Evolutionary conservation across 305 asterid species (phyloP).

Genomic region (Solanum chacoense): DNA sequence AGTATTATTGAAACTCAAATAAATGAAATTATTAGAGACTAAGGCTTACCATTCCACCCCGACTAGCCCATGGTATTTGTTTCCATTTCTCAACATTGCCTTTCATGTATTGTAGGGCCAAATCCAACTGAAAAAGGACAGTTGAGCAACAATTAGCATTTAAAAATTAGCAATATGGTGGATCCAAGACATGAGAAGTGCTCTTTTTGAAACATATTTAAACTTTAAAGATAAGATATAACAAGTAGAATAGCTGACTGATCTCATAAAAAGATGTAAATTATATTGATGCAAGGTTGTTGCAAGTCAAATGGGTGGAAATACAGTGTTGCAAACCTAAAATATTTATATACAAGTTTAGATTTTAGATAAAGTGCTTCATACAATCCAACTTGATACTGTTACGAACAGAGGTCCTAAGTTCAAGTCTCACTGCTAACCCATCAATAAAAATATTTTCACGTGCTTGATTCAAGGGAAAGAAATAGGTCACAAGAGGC

Average conservation of each 20-base stretch:
- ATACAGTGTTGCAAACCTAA: not conserved
- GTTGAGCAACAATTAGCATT: not conserved
- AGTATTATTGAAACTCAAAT: not conserved
- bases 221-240: not conserved
- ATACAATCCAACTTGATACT: not conserved
- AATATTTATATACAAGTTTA: not conserved
- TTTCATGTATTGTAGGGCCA: slow-evolving; percentile 44
- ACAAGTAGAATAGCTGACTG: not conserved
- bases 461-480: not conserved
- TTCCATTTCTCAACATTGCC: slow-evolving; percentile 42
- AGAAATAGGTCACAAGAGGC: not conserved
- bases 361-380: not conserved
- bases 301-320: not conserved
- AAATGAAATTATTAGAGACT: slow-evolving; percentile 10
- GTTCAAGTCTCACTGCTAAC: not conserved
- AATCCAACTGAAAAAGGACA: slow-evolving; percentile 37
- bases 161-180: not conserved
- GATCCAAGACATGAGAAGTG: not conserved
- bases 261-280: not conserved
- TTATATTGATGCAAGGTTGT: not conserved
- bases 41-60: slow-evolving; percentile 57
- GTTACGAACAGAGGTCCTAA: not conserved
- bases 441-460: not conserved
- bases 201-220: not conserved
- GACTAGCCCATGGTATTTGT: slow-evolving; percentile 54